These are phyloP conservation scores for Pseudonitzschia pungens DNA, from an alignment of 108 stramenopile genomes.

Conservation along the genomic window DNA sequence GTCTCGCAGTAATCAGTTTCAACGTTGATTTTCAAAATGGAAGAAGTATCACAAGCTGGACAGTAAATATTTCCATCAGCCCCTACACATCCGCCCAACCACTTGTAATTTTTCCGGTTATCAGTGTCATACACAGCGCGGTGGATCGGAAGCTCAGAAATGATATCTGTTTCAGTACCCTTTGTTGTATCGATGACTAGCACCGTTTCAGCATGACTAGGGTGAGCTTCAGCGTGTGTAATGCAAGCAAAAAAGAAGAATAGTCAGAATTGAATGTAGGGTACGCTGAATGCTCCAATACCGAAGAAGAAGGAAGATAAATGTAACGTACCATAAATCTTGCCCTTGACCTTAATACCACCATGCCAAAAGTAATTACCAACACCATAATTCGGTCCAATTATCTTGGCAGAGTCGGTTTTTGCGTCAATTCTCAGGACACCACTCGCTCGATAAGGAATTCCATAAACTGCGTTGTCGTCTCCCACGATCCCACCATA, in stretches of 20 bases:
- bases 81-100: slow-evolving; percentile 79
- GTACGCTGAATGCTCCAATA: neutral
- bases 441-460: slow-evolving; percentile 64
- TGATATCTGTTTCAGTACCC: slow-evolving; percentile 21
- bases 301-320: neutral
- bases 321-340: slow-evolving; percentile 43
- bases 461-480: slow-evolving; percentile 78
- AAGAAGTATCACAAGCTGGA: slow-evolving; percentile 70
- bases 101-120: slow-evolving; percentile 65
- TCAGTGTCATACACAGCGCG: slow-evolving; percentile 52
- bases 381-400: slow-evolving; percentile 69
- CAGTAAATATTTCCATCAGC: slow-evolving; percentile 83
- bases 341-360: slow-evolving; percentile 59
- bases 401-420: slow-evolving; percentile 49
- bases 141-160: slow-evolving; percentile 58
- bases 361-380: slow-evolving; percentile 85
- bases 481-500: slow-evolving; percentile 75
- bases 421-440: slow-evolving; percentile 70
- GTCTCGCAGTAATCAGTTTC: slow-evolving; percentile 44
- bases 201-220: slow-evolving; percentile 60
- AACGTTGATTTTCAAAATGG: slow-evolving; percentile 56
- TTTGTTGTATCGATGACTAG: slow-evolving; percentile 69
- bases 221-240: slow-evolving; percentile 43
- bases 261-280: neutral
- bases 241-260: neutral